Percentiles rank a stretch among this genome's conserved stretches.
These are phyloP conservation scores for Strigomonas galati DNA, from an alignment of 208 protist genomes.

Conservation along the genomic window DNA sequence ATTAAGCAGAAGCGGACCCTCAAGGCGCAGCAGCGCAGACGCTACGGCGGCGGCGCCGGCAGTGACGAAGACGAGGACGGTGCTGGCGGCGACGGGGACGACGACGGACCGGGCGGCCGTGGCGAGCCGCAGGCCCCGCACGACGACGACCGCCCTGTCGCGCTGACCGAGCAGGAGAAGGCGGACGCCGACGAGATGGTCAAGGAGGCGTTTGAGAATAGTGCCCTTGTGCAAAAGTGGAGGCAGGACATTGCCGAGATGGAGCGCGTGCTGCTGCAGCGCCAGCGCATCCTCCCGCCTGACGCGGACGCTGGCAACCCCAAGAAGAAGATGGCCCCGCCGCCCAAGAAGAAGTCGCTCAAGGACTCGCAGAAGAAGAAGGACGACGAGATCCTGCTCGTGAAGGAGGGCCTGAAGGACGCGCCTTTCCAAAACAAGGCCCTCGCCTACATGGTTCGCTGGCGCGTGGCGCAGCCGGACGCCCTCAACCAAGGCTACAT, in stretches of 20 bases:
- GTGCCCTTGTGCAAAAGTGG: conserved; percentile 37
- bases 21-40: conserved; percentile 23
- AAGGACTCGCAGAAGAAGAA: conserved; percentile 54
- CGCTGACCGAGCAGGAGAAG: conserved; percentile 54
- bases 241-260: conserved; percentile 61
- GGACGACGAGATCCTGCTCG: conserved; percentile 61
- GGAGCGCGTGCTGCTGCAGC: conserved; percentile 79
- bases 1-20: conserved; percentile 65
- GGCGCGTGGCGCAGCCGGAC: conserved; percentile 75
- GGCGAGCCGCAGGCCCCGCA: neutral
- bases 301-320: conserved; percentile 46
- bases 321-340: conserved; percentile 31
- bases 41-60: conserved; percentile 13
- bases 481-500: conserved; percentile 93
- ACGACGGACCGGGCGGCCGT: conserved; percentile 19
- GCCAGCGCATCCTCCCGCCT: conserved; percentile 20
- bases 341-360: conserved; percentile 32
- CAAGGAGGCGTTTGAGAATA: conserved; percentile 55
- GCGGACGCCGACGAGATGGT: conserved; percentile 54
- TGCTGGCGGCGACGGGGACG: conserved; percentile 3
- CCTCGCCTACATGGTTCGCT: conserved; percentile 86
- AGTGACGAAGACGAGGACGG: conserved; percentile 1
- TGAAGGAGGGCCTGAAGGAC: conserved; percentile 54
- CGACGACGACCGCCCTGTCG: conserved; percentile 19
- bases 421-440: conserved; percentile 78